These are phyloP conservation scores for Coffea eugenioides DNA, from an alignment of 257 asterid species.

Conservation along the genomic window DNA sequence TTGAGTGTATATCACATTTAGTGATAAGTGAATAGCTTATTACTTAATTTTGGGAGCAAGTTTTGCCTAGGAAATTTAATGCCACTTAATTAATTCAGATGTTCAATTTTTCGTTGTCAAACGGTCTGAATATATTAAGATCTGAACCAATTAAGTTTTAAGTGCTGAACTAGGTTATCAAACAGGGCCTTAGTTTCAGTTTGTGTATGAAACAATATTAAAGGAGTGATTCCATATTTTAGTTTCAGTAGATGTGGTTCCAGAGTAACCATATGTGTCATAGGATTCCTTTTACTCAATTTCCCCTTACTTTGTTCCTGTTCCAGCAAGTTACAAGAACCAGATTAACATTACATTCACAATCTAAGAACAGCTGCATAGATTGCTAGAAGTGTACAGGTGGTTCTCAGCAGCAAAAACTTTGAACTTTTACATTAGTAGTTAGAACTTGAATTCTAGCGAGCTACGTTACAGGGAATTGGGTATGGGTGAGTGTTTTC, in stretches of 20 bases:
- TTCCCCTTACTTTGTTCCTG: neutral
- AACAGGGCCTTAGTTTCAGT: neutral
- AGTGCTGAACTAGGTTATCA: too few relatives aligned
- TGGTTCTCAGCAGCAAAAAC: neutral
- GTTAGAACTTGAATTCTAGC: neutral
- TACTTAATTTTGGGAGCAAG: too few relatives aligned
- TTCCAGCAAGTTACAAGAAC: neutral
- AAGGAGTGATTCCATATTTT: neutral
- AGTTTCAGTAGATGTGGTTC: neutral
- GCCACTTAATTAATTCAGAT: too few relatives aligned
- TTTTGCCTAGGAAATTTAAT: too few relatives aligned
- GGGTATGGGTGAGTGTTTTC: neutral
- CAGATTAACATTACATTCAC: neutral
- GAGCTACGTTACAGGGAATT: too few relatives aligned
- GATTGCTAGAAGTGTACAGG: neutral
- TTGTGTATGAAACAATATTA: neutral
- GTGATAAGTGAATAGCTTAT: too few relatives aligned
- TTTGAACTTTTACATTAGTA: neutral
- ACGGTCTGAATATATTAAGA: too few relatives aligned
- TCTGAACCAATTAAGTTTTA: too few relatives aligned
- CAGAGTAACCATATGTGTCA: too few relatives aligned
- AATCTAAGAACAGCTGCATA: neutral
- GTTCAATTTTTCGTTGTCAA: too few relatives aligned
- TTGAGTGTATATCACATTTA: too few relatives aligned
- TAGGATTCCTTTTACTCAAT: neutral